Evolutionary conservation across 495 filamentous ascomycete species (phyloP).

Genomic region (Trichocladium uniseriatum): DNA sequence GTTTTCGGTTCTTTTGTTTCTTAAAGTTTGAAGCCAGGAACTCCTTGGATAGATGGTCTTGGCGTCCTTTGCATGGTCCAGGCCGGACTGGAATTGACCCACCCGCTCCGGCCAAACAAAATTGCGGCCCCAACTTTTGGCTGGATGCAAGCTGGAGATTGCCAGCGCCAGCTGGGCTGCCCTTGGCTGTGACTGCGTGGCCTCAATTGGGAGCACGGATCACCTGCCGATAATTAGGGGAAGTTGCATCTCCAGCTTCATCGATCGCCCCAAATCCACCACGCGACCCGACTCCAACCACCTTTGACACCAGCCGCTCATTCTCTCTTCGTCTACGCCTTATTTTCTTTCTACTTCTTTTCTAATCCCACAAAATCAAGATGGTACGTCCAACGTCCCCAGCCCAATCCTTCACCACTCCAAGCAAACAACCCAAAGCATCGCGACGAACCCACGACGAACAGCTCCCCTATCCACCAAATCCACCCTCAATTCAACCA

Average conservation of each 20-base stretch:
- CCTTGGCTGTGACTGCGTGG: constrained; percentile 25
- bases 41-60: background rate
- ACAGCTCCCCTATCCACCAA: background rate
- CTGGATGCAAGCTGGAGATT: background rate
- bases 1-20: too few species aligned
- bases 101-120: constrained; percentile 3
- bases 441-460: background rate
- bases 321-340: constrained; percentile 19
- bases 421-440: background rate
- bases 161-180: background rate
- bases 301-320: constrained; percentile 14
- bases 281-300: constrained; percentile 9
- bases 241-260: constrained; percentile 13
- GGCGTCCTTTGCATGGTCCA: background rate
- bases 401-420: background rate
- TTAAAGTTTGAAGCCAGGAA: background rate
- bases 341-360: constrained; percentile 17
- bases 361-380: constrained; percentile 21
- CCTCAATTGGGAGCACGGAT: constrained; percentile 30
- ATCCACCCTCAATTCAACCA: too few species aligned
- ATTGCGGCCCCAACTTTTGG: background rate
- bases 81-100: background rate
- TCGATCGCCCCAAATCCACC: constrained; percentile 2
- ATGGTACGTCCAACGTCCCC: constrained; percentile 16
- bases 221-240: constrained; percentile 20